phyloP scores from a whole-genome alignment of 2,329 filamentous ascomycete genomes.

The Gaeumannomyces sp. region DNA sequence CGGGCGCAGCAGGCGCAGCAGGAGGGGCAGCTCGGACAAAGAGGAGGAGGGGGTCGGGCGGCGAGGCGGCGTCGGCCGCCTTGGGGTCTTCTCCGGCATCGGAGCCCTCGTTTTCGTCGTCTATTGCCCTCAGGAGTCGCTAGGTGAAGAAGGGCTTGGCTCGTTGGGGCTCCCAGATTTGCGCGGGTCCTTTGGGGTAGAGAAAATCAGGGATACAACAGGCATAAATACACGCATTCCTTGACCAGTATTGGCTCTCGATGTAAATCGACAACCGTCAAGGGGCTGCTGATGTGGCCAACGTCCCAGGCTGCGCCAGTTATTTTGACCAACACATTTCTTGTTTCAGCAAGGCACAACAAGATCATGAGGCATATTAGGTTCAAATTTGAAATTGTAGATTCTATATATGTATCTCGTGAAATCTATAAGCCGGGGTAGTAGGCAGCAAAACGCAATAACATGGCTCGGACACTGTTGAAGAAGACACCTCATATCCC shows the following conservation, averaged over 20 bases:
- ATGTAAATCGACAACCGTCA: too few species aligned
- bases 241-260: neutral
- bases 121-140: conserved; percentile 3
- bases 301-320: too few species aligned
- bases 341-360: neutral
- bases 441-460: neutral
- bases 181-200: neutral
- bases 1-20: neutral
- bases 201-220: neutral
- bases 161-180: neutral
- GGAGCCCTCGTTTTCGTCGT: neutral
- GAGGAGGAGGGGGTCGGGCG: neutral
- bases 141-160: neutral
- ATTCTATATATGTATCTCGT: neutral
- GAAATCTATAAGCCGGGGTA: neutral
- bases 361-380: neutral
- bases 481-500: neutral
- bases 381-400: neutral
- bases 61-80: too few species aligned
- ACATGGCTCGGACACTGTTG: neutral
- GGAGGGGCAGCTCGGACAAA: too few species aligned
- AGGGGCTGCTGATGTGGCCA: too few species aligned
- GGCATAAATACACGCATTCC: neutral
- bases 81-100: too few species aligned
- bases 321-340: too few species aligned